Percentiles rank a stretch among this genome's conserved stretches.
These are phyloP conservation scores for Bromus sterilis DNA, from an alignment of 176 grass and related monocot species.

Conservation along the genomic window DNA sequence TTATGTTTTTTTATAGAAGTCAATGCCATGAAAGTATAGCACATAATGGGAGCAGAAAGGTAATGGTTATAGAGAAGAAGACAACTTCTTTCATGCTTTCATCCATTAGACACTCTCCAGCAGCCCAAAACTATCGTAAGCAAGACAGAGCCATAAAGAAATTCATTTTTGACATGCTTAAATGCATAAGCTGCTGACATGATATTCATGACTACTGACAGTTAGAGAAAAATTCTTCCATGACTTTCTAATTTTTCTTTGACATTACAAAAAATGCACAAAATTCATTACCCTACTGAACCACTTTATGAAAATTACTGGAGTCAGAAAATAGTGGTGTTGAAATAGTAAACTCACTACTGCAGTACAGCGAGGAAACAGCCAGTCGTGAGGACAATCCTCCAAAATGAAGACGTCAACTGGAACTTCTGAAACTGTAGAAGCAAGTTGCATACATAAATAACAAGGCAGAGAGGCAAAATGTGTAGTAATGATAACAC, in stretches of 20 bases:
- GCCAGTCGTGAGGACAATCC: constrained; percentile 97
- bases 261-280: not conserved
- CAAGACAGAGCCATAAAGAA: not conserved
- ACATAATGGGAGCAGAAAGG: not conserved
- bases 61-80: not conserved
- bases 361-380: constrained; percentile 82
- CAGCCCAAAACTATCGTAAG: not conserved
- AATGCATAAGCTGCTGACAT: not conserved
- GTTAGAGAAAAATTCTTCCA: not conserved
- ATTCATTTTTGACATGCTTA: not conserved
- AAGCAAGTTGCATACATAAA: constrained; percentile 18
- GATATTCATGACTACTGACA: not conserved
- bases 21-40: not conserved
- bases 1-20: not conserved
- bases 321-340: not conserved
- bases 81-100: not conserved
- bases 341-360: constrained; percentile 60
- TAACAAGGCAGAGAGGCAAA: not conserved
- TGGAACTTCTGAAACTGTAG: constrained; percentile 77
- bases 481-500: not conserved
- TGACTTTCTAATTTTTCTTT: not conserved
- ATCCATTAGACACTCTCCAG: not conserved
- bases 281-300: not conserved
- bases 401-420: constrained; percentile 81
- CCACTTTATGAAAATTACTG: not conserved